These are phyloP conservation scores for Termitomyces sp. DNA, from an alignment of 768 basidiomycete genomes.

Conservation along the genomic window DNA sequence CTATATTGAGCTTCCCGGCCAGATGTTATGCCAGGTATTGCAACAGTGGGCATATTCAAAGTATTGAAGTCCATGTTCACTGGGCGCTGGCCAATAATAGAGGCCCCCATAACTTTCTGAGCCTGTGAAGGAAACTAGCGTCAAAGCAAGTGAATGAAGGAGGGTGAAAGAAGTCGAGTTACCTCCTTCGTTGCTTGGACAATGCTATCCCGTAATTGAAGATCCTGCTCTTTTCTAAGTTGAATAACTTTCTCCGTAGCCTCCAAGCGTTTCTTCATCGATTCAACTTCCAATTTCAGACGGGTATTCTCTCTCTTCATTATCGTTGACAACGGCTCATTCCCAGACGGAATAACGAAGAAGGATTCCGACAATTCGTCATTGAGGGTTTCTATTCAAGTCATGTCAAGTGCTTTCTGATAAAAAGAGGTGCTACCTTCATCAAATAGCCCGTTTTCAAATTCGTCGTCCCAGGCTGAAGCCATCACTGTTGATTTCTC, in stretches of 20 bases:
- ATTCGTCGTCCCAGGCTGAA: constrained; percentile 37
- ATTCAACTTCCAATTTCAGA: constrained; percentile 57
- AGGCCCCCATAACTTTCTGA: constrained; percentile 73
- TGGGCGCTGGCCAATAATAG: constrained; percentile 48
- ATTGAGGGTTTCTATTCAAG: constrained; percentile 27
- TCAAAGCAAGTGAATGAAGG: background rate
- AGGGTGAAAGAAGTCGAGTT: constrained; percentile 6
- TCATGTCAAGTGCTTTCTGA: background rate
- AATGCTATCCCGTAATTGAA: constrained; percentile 76
- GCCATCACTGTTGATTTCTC: constrained; percentile 11
- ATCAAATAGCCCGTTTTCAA: constrained; percentile 61
- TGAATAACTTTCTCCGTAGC: constrained; percentile 60
- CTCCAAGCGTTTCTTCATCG: constrained; percentile 52
- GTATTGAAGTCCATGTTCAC: constrained; percentile 47
- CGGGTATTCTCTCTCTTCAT: constrained; percentile 64
- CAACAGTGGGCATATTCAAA: constrained; percentile 48
- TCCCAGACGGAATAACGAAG: constrained; percentile 62
- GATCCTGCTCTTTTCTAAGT: constrained; percentile 72
- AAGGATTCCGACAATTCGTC: constrained; percentile 80
- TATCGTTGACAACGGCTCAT: constrained; percentile 41
- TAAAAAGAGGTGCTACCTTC: constrained; percentile 40
- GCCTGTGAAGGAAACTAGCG: constrained; percentile 40
- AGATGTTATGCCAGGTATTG: constrained; percentile 45
- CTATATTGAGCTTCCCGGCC: constrained; percentile 51
- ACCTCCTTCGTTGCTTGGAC: constrained; percentile 65